Conservation (phyloP, 1,139 yeast genomes). For the Spathaspora sp. region DNA sequence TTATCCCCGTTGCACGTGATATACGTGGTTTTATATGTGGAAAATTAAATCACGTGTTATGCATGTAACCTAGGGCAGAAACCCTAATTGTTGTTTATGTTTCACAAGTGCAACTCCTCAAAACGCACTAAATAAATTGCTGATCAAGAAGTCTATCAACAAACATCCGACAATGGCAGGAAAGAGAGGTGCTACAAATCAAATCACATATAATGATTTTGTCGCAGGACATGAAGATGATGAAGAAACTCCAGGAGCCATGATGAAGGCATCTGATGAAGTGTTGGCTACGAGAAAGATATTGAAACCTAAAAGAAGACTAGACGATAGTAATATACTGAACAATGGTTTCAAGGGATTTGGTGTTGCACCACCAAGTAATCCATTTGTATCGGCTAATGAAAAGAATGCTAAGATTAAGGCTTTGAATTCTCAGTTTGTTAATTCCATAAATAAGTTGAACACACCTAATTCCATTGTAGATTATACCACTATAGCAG, state of each 20-base stretch:
- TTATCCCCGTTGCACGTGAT: neutral
- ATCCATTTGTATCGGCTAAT: slow-evolving; percentile 6
- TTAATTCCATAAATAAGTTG: slow-evolving; percentile 47
- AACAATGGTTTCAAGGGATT: slow-evolving; percentile 12
- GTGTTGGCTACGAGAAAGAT: slow-evolving; percentile 70
- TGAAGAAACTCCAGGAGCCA: slow-evolving; percentile 27
- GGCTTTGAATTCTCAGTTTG: slow-evolving; percentile 70
- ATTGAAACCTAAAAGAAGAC: slow-evolving; percentile 52
- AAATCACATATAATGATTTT: slow-evolving; percentile 48
- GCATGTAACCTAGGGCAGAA: neutral
- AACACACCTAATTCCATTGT: slow-evolving; percentile 49
- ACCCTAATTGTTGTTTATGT: neutral
- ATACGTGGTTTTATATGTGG: neutral
- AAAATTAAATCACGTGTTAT: neutral
- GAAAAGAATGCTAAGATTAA: slow-evolving; percentile 45
- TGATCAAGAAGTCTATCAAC: neutral
- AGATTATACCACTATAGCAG: slow-evolving; percentile 56
- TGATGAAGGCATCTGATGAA: slow-evolving; percentile 54
- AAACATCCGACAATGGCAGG: slow-evolving; percentile 35
- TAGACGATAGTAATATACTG: slow-evolving; percentile 5
- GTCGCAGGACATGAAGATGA: slow-evolving; percentile 27
- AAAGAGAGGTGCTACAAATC: slow-evolving; percentile 67
- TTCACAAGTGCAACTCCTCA: neutral
- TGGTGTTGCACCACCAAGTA: slow-evolving; percentile 4
- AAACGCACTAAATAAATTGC: neutral